Base-by-base conservation (phyloP, 306 rosid genomes). In the Lablab purpureus region DNA sequence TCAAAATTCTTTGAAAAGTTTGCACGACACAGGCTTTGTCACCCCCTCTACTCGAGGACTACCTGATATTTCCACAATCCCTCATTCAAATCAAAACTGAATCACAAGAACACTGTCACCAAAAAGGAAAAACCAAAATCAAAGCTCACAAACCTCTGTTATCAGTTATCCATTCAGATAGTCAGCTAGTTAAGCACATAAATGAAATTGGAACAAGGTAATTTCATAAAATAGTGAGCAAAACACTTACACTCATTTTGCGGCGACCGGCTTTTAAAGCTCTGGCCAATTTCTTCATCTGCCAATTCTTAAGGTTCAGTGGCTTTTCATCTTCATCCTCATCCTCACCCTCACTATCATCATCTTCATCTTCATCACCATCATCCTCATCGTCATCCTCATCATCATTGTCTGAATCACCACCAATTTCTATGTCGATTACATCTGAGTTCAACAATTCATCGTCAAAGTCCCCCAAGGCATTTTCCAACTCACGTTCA, bases 21-120 rank as follows among this genome's bases (percentile, higher is more conserved):
- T n/a, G n/a, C n/a, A n/a, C n/a, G n/a, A n/a, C n/a, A n/a, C n/a
- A n/a, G n/a, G n/a, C n/a, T n/a, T n/a, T n/a, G n/a, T n/a, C n/a
- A n/a, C 99, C 49, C 98, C 99, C 12, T 93, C 98, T 47, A 95
- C 98, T 67, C 97, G 90, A 71, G 94, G 90, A 87, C 98, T 93
- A 85, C 99, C 99, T 95, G 73, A 84, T 82, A 80, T 82, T 80
- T 37, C 76, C 79, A 78, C 27, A 72, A 49, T 66, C 86, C 81
- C 40, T 64, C 49, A 12, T 70, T 78, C 36, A 52, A 43, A 62
- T 50, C 79, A 73, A 55, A 52, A 21, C 21, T 5, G 65, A 69
- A 36, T 9, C 52, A 25, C 59, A 36, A 10, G 0, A 71, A 17
- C 25, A 56, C n/a, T 4, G 8, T 49, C 1, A 65, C 25, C 40